Evolutionary conservation across 352 stramenopile genomes (phyloP).

Genomic region (Globisporangium emineosum): DNA sequence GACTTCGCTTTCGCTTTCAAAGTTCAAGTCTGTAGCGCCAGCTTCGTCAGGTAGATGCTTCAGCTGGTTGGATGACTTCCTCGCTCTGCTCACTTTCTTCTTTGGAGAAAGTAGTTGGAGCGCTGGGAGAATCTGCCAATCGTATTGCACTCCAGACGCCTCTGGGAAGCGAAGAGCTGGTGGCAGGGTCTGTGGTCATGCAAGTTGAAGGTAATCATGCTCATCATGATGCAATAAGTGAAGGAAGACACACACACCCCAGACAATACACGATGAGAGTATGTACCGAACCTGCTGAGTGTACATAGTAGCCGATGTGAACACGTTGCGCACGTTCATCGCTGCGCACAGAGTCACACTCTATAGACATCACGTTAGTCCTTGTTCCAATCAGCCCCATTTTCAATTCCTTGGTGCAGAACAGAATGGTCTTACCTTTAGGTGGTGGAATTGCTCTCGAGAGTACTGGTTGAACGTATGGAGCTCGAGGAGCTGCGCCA

Average conservation of each 20-base stretch:
- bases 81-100: background rate
- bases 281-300: conserved; percentile 28
- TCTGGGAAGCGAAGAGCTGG: conserved; percentile 32
- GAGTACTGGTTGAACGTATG: conserved; percentile 73
- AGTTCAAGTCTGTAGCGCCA: background rate
- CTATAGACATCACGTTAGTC: conserved; percentile 17
- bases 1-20: background rate
- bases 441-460: conserved; percentile 50
- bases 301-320: conserved; percentile 52
- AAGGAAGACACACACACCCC: background rate
- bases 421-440: conserved; percentile 39
- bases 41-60: background rate
- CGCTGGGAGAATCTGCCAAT: conserved; percentile 30
- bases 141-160: conserved; percentile 22
- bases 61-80: conserved; percentile 3
- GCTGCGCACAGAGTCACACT: conserved; percentile 59
- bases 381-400: conserved; percentile 4
- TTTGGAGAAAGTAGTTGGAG: conserved; percentile 4
- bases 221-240: too few species aligned
- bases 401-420: background rate
- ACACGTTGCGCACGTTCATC: conserved; percentile 67
- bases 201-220: background rate
- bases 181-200: conserved; percentile 37
- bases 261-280: background rate
- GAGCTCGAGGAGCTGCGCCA: conserved; percentile 51